These are phyloP conservation scores for Cytospora piceae DNA, from an alignment of 2,329 filamentous ascomycete species.

Conservation along the genomic window DNA sequence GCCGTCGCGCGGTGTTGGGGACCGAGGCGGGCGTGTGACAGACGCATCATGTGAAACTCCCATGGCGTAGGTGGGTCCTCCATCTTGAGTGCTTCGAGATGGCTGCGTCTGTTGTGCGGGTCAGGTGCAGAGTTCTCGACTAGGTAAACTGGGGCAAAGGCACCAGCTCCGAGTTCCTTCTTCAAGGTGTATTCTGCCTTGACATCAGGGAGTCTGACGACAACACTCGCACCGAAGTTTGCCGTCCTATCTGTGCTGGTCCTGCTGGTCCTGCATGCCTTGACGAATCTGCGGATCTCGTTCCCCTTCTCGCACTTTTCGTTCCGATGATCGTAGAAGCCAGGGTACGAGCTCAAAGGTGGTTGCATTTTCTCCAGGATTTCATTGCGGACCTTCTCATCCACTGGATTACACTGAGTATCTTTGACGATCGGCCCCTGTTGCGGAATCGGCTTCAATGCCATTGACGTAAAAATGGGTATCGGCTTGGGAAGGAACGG, in stretches of 20 bases:
- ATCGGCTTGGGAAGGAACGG: slow-evolving; percentile 50
- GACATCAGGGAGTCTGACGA: slow-evolving; percentile 69
- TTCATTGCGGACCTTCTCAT: slow-evolving; percentile 71
- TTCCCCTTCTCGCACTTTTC: slow-evolving; percentile 66
- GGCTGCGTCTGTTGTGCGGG: slow-evolving; percentile 53
- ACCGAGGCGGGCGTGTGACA: slow-evolving; percentile 76
- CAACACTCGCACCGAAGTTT: slow-evolving; percentile 61
- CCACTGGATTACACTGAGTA: slow-evolving; percentile 84
- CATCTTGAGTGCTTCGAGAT: slow-evolving; percentile 89
- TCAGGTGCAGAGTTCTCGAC: slow-evolving; percentile 71
- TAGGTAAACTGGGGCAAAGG: slow-evolving; percentile 94
- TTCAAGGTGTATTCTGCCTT: slow-evolving; percentile 75
- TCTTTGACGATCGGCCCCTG: slow-evolving; percentile 82
- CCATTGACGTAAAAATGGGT: slow-evolving; percentile 37
- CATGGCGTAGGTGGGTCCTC: slow-evolving; percentile 86
- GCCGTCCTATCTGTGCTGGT: slow-evolving; percentile 64
- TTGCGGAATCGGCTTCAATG: slow-evolving; percentile 47
- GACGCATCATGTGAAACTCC: slow-evolving; percentile 96
- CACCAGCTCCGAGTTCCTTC: slow-evolving; percentile 86
- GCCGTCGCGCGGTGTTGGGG: slow-evolving; percentile 71
- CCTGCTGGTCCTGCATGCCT: slow-evolving; percentile 62
- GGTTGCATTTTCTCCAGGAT: slow-evolving; percentile 78
- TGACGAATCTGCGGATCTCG: slow-evolving; percentile 83
- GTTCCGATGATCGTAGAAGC: slow-evolving; percentile 75
- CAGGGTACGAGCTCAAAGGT: slow-evolving; percentile 72